A percentile compares a stretch with the other conserved stretches of the same genome.
phyloP scores from a whole-genome alignment of 129 eudicot genomes.

The Scalesia atractyloides region DNA sequence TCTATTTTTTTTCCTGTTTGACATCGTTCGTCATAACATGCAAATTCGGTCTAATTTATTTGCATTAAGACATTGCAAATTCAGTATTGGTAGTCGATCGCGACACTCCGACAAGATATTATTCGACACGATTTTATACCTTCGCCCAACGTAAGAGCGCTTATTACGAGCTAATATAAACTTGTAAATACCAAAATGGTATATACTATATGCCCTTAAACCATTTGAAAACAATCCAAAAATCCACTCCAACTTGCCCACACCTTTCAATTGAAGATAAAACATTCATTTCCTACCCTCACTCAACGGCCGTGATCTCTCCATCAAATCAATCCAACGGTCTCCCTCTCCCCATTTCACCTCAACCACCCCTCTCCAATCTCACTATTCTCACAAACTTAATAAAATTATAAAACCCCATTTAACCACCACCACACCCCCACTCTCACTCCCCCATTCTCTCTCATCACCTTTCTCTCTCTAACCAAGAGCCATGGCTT shows the following conservation, averaged over 20 bases:
- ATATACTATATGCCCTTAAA: slow-evolving; percentile 32
- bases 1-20: too few relatives aligned
- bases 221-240: slow-evolving; percentile 37
- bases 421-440: too few relatives aligned
- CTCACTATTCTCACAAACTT: slow-evolving; percentile 19
- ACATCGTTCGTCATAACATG: too few relatives aligned
- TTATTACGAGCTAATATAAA: too few relatives aligned
- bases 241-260: not conserved
- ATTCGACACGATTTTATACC: too few relatives aligned
- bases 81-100: too few relatives aligned
- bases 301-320: slow-evolving; percentile 40
- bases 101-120: too few relatives aligned
- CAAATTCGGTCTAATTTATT: too few relatives aligned
- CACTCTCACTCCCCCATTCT: slow-evolving; percentile 14
- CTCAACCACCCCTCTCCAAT: slow-evolving; percentile 52
- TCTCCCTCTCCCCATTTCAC: slow-evolving; percentile 25
- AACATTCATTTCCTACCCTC: slow-evolving; percentile 51
- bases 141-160: too few relatives aligned
- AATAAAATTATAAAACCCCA: too few relatives aligned
- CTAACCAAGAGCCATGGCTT: slow-evolving; percentile 65
- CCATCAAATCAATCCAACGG: slow-evolving; percentile 32
- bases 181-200: slow-evolving; percentile 10
- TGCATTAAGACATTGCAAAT: too few relatives aligned
- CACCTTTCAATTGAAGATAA: slow-evolving; percentile 27
- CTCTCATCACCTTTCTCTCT: slow-evolving; percentile 27